Base-by-base conservation (phyloP, 257 asterid species). In the Lithospermum erythrorhizon region DNA sequence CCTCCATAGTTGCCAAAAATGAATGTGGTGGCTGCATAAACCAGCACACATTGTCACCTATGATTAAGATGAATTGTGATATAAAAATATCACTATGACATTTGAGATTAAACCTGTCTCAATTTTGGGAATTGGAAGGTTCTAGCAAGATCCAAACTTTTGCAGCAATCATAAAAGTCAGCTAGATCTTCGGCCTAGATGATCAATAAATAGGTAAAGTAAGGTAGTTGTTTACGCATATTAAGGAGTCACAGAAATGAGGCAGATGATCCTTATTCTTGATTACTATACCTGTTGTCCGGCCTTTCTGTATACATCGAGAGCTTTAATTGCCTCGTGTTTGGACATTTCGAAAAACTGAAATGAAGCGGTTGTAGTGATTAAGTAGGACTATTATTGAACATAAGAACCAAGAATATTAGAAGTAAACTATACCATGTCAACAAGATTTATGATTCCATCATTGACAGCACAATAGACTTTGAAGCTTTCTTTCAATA, bases 1-100 rank as follows among this genome's bases (percentile, higher is more conserved):
- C 96, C 75, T 90, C 98, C 96, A 90, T 90, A n/a, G 96, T 90
- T 61, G 82, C 83, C 47, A 90, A 83, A 74, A 90, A 90, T 30
- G 98, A 82, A 48, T 87, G 87, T 18, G 98, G 98, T 19, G 95
- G 98, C 97, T 90, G 80, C 23, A 55, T 15, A 74, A 62, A 61
- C 21, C 65, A 65, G 17, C 19, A 37, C 17, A 24, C 4, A 19
- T 21, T 25, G 29, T 21, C 41, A 51, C 14, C 16, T 29, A 54
- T 3, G 59, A 20, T 51, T 3, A 3, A 29, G 21, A 20, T 59
- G 2, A 58, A 7, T 29, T 32, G 21, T 58, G 6, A 18, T n/a
- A 6, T 10, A 8, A n/a, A 6, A 53, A 19, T 6, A 16, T 19
- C 23, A 22, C 21, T 48, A 19, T 24, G 21, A 51, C 63, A 37